These are phyloP conservation scores for Patellaria atrata DNA, from an alignment of 495 filamentous ascomycete genomes.

Conservation along the genomic window DNA sequence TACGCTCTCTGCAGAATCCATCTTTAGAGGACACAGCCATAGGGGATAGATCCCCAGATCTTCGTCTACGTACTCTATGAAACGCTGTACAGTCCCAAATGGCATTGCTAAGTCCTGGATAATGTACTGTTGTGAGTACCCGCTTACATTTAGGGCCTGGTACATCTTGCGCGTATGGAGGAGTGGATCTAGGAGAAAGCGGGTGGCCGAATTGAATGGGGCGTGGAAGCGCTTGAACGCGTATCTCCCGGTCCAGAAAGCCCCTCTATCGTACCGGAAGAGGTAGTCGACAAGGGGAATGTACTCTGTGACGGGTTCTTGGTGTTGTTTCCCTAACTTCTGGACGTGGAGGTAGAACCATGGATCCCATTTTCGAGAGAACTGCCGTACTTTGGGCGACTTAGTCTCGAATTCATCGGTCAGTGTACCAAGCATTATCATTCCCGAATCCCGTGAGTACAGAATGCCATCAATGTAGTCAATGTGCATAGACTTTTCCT, in stretches of 20 bases:
- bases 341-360: conserved; percentile 46
- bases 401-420: conserved; percentile 26
- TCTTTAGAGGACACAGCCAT: conserved; percentile 44
- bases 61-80: conserved; percentile 34
- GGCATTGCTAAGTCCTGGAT: conserved; percentile 46
- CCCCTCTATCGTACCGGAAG: conserved; percentile 50
- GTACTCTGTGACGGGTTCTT: conserved; percentile 25
- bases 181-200: conserved; percentile 46
- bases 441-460: conserved; percentile 36
- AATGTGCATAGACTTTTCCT: conserved; percentile 20
- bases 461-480: conserved; percentile 33
- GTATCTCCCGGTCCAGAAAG: conserved; percentile 41
- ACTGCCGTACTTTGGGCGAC: too few species aligned
- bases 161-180: conserved; percentile 51
- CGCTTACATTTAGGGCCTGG: conserved; percentile 39
- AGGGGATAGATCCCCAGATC: conserved; percentile 39
- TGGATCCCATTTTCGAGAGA: conserved; percentile 36
- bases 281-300: conserved; percentile 45
- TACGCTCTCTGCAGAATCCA: conserved; percentile 23
- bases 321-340: conserved; percentile 13
- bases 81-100: conserved; percentile 30
- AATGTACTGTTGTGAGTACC: conserved; percentile 32
- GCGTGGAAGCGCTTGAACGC: conserved; percentile 41
- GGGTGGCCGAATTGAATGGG: conserved; percentile 40
- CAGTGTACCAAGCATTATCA: conserved; percentile 38